Evolutionary conservation across 2,329 filamentous ascomycete species (phyloP).

Genomic region (Pestalotiopsis sp.): DNA sequence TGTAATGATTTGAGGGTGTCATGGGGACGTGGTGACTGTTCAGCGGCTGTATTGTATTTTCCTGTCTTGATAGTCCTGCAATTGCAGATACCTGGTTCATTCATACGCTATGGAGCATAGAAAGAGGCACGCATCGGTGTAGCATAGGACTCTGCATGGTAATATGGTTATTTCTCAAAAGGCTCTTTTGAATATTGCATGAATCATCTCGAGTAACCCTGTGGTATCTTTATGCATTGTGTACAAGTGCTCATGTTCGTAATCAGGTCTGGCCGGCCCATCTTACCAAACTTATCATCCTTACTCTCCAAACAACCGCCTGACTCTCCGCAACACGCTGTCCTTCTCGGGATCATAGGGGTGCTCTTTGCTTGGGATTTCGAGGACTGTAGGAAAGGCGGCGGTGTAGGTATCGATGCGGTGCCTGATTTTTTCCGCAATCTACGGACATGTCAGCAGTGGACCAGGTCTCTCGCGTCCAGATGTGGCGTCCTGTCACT

Average conservation of each 20-base stretch:
- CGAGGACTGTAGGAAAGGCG: conserved; percentile 92
- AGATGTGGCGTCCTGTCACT: conserved; percentile 27
- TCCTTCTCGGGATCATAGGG: conserved; percentile 99
- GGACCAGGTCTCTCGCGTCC: background rate
- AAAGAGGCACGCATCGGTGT: background rate
- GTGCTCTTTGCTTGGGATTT: conserved; percentile 98
- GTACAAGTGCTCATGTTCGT: conserved; percentile 16
- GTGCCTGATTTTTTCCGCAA: conserved; percentile 91
- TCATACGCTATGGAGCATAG: background rate
- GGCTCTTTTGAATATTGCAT: conserved; percentile 14
- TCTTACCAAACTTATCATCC: background rate
- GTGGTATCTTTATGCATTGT: conserved; percentile 15
- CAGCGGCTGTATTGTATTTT: background rate
- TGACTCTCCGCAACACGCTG: conserved; percentile 88
- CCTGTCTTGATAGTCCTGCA: background rate
- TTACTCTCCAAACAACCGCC: conserved; percentile 69
- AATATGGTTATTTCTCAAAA: conserved; percentile 17
- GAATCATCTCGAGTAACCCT: conserved; percentile 7
- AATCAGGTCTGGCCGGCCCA: background rate
- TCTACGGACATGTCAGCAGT: conserved; percentile 52
- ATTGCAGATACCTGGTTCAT: background rate
- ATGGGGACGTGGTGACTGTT: conserved; percentile 17
- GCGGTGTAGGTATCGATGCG: conserved; percentile 90
- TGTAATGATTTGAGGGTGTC: background rate
- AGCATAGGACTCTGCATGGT: background rate